phyloP scores from a whole-genome alignment of 495 filamentous ascomycete genomes.

The Hypoxylon subgilvum region DNA sequence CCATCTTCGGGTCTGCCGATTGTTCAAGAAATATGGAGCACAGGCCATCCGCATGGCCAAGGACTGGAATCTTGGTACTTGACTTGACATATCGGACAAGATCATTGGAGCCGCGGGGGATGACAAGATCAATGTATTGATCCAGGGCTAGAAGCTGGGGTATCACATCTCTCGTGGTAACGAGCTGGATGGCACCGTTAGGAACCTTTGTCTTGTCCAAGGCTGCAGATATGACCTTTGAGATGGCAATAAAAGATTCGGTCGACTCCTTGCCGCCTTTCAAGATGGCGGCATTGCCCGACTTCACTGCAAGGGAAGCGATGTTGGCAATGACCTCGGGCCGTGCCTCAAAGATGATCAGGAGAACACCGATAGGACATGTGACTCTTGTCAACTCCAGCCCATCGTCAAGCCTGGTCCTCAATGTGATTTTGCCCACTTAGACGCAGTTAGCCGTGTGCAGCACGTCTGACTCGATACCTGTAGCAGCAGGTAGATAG shows the following conservation, averaged over 20 bases:
- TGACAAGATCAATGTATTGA: slow-evolving; percentile 88
- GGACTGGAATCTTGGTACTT: slow-evolving; percentile 90
- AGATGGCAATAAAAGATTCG: slow-evolving; percentile 89
- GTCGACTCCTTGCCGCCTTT: slow-evolving; percentile 98
- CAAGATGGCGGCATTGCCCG: slow-evolving; percentile 94
- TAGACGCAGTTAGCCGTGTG: slow-evolving; percentile 6
- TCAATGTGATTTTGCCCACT: slow-evolving; percentile 86
- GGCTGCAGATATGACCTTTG: slow-evolving; percentile 79
- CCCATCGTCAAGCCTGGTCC: slow-evolving; percentile 87
- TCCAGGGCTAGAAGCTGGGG: slow-evolving; percentile 83
- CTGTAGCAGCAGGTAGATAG: not conserved
- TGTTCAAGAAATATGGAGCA: slow-evolving; percentile 87
- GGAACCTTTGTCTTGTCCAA: slow-evolving; percentile 80
- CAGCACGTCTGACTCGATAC: not conserved
- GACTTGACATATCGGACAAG: slow-evolving; percentile 89
- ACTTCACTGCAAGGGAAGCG: slow-evolving; percentile 94
- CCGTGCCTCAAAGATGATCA: slow-evolving; percentile 97
- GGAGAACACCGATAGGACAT: slow-evolving; percentile 91
- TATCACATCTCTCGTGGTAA: slow-evolving; percentile 88
- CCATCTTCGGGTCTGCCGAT: slow-evolving; percentile 74
- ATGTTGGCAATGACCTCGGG: slow-evolving; percentile 99
- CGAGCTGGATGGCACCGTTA: slow-evolving; percentile 85
- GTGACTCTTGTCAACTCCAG: slow-evolving; percentile 83
- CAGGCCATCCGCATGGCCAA: slow-evolving; percentile 94
- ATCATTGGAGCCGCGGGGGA: slow-evolving; percentile 91